Percentiles rank a stretch among this genome's conserved stretches.
These are phyloP conservation scores for Anaeromyces robustus DNA, from an alignment of 192 early-diverging fungal species.

Conservation along the genomic window DNA sequence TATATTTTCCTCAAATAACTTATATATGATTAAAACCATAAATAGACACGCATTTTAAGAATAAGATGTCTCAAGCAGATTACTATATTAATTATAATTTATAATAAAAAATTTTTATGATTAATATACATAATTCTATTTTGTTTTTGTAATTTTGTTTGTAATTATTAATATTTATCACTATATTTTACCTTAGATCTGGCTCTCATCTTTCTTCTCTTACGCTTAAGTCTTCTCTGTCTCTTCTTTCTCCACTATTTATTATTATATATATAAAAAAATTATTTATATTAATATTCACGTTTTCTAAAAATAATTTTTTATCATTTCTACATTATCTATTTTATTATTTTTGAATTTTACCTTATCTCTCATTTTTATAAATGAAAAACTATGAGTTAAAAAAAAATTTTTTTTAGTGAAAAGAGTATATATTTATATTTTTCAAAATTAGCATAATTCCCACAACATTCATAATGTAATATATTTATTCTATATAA, in stretches of 20 bases:
- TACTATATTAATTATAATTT: not conserved
- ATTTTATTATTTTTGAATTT: not conserved
- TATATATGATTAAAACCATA: not conserved
- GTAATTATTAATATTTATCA: too few relatives aligned
- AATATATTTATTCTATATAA: too few relatives aligned
- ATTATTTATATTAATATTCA: not conserved
- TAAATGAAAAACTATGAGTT: not conserved
- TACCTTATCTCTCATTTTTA: not conserved
- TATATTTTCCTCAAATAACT: not conserved
- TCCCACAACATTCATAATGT: too few relatives aligned
- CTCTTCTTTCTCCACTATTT: constrained; percentile 5
- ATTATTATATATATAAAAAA: not conserved
- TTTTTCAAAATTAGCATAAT: too few relatives aligned
- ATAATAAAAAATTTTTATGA: too few relatives aligned
- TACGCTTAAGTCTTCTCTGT: constrained; percentile 8
- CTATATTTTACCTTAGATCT: constrained; percentile 1
- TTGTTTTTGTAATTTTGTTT: too few relatives aligned
- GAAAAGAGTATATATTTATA: not conserved
- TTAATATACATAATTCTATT: too few relatives aligned
- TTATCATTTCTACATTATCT: too few relatives aligned
- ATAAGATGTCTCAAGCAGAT: not conserved
- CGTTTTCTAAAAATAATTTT: too few relatives aligned
- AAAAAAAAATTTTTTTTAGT: not conserved
- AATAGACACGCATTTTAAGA: not conserved
- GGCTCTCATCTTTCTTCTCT: constrained; percentile 5